Evolutionary conservation across 1,284 basidiomycete genomes (phyloP).

Genomic region (Apiotrichum gamsii): DNA sequence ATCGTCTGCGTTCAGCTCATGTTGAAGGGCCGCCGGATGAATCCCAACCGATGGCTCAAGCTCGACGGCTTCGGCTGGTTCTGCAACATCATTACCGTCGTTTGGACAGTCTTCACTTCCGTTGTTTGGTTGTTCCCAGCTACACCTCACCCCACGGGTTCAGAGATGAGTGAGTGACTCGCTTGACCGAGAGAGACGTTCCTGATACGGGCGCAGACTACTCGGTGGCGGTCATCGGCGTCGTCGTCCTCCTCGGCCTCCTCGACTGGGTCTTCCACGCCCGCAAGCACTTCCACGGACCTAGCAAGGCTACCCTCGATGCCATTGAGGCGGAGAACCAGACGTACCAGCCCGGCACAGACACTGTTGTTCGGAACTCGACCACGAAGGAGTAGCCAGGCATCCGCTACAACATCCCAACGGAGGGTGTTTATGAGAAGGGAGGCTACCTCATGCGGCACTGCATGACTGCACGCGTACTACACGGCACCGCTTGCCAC

Average conservation of each 20-base stretch:
- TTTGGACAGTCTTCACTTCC: constrained; percentile 7
- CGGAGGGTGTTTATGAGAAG: too few relatives aligned
- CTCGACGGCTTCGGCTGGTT: constrained; percentile 10
- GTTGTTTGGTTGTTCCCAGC: constrained; percentile 18
- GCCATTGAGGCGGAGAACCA: constrained; percentile 4
- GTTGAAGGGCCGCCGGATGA: constrained; percentile 5
- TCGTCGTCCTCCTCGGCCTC: constrained; percentile 7
- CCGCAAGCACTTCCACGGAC: constrained; percentile 14
- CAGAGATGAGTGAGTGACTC: constrained; percentile 10
- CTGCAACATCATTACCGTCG: constrained; percentile 5
- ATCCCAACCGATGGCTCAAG: constrained; percentile 11
- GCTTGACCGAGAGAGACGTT: neutral
- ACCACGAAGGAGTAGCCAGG: too few relatives aligned
- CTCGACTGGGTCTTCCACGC: constrained; percentile 15
- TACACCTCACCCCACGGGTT: constrained; percentile 4
- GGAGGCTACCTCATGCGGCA: too few relatives aligned
- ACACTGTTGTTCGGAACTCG: too few relatives aligned
- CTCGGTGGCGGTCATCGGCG: constrained; percentile 9
- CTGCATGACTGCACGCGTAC: too few relatives aligned
- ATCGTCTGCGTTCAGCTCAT: constrained; percentile 10
- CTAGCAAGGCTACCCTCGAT: constrained; percentile 2
- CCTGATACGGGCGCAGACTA: too few relatives aligned
- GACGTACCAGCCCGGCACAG: neutral
- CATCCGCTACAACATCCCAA: too few relatives aligned
- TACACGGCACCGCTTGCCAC: too few relatives aligned